These are phyloP conservation scores for Pascua guehoae DNA, from an alignment of 1,284 basidiomycete genomes.

Conservation along the genomic window DNA sequence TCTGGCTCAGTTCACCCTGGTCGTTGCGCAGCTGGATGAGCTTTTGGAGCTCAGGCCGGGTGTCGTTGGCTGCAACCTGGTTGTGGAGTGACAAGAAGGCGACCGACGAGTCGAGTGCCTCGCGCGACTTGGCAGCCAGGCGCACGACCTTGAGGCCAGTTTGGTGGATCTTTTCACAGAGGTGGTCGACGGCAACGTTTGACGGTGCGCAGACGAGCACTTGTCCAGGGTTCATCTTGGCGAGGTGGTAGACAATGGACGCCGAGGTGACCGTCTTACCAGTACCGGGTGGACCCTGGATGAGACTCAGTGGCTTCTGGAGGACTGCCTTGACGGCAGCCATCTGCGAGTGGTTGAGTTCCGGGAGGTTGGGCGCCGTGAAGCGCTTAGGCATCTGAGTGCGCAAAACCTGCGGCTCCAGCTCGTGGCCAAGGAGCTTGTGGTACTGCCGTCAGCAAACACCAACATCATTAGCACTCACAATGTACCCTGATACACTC, in stretches of 20 bases:
- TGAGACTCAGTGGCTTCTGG: slow-evolving; percentile 96
- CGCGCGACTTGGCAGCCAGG: slow-evolving; percentile 93
- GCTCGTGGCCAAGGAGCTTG: slow-evolving; percentile 94
- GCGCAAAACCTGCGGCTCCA: slow-evolving; percentile 77
- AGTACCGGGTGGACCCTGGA: slow-evolving; percentile 97
- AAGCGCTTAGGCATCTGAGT: slow-evolving; percentile 69
- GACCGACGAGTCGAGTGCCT: slow-evolving; percentile 91
- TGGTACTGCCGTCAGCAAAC: slow-evolving; percentile 66
- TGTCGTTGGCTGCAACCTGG: slow-evolving; percentile 93
- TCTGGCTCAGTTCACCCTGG: slow-evolving; percentile 92
- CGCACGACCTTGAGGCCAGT: slow-evolving; percentile 98
- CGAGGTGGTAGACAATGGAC: slow-evolving; percentile 96
- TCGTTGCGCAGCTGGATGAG: slow-evolving; percentile 96
- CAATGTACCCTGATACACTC: slow-evolving; percentile 96
- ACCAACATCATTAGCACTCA: slow-evolving; percentile 51
- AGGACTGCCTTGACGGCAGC: slow-evolving; percentile 97
- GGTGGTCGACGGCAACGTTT: slow-evolving; percentile 98
- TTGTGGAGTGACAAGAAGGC: slow-evolving; percentile 92
- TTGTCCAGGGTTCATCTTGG: slow-evolving; percentile 99
- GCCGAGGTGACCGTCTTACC: slow-evolving; percentile 99
- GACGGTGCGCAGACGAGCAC: slow-evolving; percentile 98
- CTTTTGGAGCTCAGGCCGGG: slow-evolving; percentile 93
- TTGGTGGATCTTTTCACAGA: slow-evolving; percentile 96
- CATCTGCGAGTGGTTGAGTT: slow-evolving; percentile 99
- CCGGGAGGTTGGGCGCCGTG: slow-evolving; percentile 93